A percentile compares a stretch with the other conserved stretches of the same genome.
Evolutionary conservation across 768 basidiomycete species (phyloP).

Genomic region (Macrolepiota dolichaula): DNA sequence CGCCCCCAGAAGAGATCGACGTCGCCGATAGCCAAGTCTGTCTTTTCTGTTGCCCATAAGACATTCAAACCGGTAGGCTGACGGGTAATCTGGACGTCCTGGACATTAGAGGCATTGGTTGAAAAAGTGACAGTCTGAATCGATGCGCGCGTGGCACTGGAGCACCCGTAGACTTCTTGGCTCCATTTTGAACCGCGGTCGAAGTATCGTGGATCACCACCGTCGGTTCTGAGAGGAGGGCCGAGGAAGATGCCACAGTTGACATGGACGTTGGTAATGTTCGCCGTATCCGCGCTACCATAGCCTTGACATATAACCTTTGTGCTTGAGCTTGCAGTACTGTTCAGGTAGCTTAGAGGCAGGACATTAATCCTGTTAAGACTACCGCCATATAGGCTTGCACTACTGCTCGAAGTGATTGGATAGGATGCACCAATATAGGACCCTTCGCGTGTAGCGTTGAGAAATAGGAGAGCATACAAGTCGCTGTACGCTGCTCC

Average conservation of each 20-base stretch:
- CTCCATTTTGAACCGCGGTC: conserved; percentile 16
- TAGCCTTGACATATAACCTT: conserved; percentile 15
- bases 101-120: not conserved
- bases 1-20: not conserved
- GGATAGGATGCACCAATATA: conserved; percentile 14
- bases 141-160: conserved; percentile 13
- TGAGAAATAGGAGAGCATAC: conserved; percentile 13
- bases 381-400: not conserved
- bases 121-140: not conserved
- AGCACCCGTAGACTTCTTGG: conserved; percentile 16
- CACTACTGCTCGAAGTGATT: not conserved
- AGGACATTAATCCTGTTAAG: not conserved
- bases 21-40: not conserved
- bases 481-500: conserved; percentile 18
- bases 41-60: conserved; percentile 1
- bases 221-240: conserved; percentile 18
- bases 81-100: not conserved
- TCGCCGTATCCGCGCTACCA: conserved; percentile 16
- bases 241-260: conserved; percentile 15
- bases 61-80: too few species aligned
- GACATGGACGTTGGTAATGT: conserved; percentile 17
- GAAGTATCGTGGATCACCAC: conserved; percentile 14
- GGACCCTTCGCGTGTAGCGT: conserved; percentile 15
- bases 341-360: not conserved
- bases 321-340: not conserved